Conservation (phyloP, 306 rosid species). For the Fragaria iinumae region DNA sequence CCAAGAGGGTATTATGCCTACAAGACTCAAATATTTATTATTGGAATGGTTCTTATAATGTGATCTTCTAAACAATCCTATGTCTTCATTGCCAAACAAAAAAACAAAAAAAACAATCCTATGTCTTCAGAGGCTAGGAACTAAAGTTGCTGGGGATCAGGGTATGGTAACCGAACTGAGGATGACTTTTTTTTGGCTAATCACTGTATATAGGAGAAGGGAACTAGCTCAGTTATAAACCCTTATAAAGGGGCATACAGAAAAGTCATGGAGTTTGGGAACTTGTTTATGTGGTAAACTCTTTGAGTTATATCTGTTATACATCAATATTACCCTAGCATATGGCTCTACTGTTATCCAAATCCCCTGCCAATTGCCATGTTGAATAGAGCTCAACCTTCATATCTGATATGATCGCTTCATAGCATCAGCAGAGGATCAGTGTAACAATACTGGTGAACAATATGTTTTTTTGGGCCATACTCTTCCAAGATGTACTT, state of each 20-base stretch:
- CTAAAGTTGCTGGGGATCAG: not conserved
- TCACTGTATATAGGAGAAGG: no score
- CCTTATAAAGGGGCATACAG: not conserved
- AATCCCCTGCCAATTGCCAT: not conserved
- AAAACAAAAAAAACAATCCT: not conserved
- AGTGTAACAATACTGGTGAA: no score
- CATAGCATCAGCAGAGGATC: not conserved
- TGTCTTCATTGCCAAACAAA: no score
- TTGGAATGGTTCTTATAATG: not conserved
- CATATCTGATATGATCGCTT: not conserved
- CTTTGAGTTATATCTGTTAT: not conserved
- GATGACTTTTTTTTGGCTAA: not conserved
- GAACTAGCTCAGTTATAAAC: not conserved
- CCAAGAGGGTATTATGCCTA: not conserved
- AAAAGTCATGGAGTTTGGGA: no score
- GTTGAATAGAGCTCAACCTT: not conserved
- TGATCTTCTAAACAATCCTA: not conserved
- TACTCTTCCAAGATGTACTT: no score
- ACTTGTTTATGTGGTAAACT: no score
- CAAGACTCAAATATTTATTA: not conserved
- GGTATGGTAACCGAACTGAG: not conserved
- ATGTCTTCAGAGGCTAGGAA: not conserved
- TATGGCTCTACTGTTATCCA: not conserved
- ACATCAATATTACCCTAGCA: not conserved
- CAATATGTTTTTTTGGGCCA: no score